phyloP scores from a whole-genome alignment of 148 eudicot species.

The Spergularia bocconei region DNA sequence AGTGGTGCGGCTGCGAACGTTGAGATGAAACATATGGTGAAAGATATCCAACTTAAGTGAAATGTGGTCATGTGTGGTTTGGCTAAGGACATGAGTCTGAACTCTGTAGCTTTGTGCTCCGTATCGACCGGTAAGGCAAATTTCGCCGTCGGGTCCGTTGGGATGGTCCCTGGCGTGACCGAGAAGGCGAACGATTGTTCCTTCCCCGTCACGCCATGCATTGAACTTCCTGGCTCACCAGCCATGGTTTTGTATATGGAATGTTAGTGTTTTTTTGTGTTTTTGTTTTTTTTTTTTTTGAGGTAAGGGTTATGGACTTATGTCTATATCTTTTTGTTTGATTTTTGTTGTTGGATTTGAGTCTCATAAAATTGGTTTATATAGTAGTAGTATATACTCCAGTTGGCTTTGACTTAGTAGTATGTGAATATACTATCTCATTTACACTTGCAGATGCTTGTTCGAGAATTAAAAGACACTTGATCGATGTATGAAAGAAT shows the following conservation, averaged over 20 bases:
- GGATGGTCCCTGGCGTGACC: neutral
- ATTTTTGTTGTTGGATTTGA: neutral
- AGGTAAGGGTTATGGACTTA: neutral
- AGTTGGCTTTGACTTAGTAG: neutral
- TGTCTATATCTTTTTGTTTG: neutral
- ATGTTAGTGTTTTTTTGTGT: neutral
- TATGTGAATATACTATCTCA: neutral
- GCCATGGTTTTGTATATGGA: neutral
- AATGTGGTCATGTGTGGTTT: constrained; percentile 43
- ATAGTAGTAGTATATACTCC: neutral
- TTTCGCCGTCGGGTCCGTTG: constrained; percentile 12
- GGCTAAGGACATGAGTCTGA: constrained; percentile 6
- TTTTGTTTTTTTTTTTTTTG: neutral
- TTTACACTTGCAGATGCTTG: too few relatives aligned
- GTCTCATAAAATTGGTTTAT: neutral
- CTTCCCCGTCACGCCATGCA: constrained; percentile 25
- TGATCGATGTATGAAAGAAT: too few relatives aligned
- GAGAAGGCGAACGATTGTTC: constrained; percentile 14
- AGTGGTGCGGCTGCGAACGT: constrained; percentile 46
- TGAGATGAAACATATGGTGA: constrained; percentile 37
- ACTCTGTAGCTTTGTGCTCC: constrained; percentile 24
- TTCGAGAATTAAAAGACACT: too few relatives aligned
- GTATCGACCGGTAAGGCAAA: constrained; percentile 36
- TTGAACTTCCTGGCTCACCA: constrained; percentile 20
- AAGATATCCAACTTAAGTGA: constrained; percentile 37